Conservation (phyloP, 2,329 filamentous ascomycete species). For the Emmonsiellopsis sp. region DNA sequence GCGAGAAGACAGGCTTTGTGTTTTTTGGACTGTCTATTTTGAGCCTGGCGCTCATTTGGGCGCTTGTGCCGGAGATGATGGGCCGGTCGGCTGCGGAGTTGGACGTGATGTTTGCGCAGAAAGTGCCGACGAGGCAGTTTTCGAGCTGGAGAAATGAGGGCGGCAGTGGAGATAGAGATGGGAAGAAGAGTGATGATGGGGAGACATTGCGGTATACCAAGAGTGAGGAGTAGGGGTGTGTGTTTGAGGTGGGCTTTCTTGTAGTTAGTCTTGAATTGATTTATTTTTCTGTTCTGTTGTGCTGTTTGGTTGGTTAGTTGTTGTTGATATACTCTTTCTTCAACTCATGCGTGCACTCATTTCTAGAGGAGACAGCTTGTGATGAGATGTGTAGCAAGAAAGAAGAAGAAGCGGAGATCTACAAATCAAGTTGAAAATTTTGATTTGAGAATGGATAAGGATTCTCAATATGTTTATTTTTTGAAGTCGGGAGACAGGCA, state of each 20-base stretch:
- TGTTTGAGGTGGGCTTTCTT: neutral
- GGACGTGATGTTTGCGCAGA: constrained; percentile 31
- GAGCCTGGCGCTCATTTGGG: constrained; percentile 30
- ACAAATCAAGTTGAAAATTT: too few relatives aligned
- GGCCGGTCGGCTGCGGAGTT: constrained; percentile 41
- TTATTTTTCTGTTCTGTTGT: too few relatives aligned
- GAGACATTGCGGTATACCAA: too few relatives aligned
- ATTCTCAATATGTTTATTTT: too few relatives aligned
- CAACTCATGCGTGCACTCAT: too few relatives aligned
- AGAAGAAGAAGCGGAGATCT: too few relatives aligned
- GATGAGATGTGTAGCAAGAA: too few relatives aligned
- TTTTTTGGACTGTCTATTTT: constrained; percentile 28
- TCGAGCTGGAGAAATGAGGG: constrained; percentile 13
- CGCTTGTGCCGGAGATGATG: constrained; percentile 47
- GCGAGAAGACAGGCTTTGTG: constrained; percentile 35
- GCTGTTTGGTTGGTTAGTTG: too few relatives aligned
- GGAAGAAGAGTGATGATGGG: neutral
- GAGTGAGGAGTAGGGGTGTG: neutral
- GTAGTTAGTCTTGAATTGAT: neutral
- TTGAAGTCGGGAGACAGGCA: too few relatives aligned
- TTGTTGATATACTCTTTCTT: too few relatives aligned
- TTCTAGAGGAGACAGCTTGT: too few relatives aligned
- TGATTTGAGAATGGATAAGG: too few relatives aligned
- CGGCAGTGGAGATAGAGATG: neutral
- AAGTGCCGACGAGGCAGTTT: constrained; percentile 15